phyloP scores from a whole-genome alignment of 495 filamentous ascomycete species.

The Penicillium pulvis region DNA sequence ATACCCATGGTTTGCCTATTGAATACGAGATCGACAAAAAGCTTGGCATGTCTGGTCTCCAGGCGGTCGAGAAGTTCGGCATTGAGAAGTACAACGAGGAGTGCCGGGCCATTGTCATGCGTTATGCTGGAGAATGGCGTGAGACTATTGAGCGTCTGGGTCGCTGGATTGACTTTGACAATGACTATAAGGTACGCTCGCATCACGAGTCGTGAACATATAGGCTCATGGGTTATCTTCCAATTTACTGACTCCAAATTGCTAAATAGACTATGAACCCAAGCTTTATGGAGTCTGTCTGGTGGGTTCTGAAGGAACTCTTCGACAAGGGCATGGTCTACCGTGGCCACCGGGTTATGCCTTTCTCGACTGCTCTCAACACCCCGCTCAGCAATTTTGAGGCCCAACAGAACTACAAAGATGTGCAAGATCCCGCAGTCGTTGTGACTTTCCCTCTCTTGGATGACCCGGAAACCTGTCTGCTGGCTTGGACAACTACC shows the following conservation, averaged over 20 bases:
- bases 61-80: conserved; percentile 84
- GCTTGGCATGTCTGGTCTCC: conserved; percentile 82
- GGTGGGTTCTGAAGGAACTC: conserved; percentile 96
- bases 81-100: conserved; percentile 91
- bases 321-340: conserved; percentile 89
- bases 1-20: conserved; percentile 94
- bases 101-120: conserved; percentile 93
- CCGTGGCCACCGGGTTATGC: conserved; percentile 88
- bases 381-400: conserved; percentile 95
- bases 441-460: conserved; percentile 86
- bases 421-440: conserved; percentile 89
- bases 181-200: conserved; percentile 81
- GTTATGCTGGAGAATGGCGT: conserved; percentile 87
- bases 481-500: conserved; percentile 93
- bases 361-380: conserved; percentile 87
- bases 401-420: conserved; percentile 91
- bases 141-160: conserved; percentile 86
- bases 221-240: not conserved
- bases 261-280: conserved; percentile 77
- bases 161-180: conserved; percentile 98
- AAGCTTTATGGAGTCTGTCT: conserved; percentile 93
- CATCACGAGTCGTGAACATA: not conserved
- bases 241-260: not conserved
- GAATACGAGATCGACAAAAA: conserved; percentile 99
- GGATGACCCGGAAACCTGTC: conserved; percentile 69